Evolutionary conservation across 75 land plant genomes (phyloP).

Genomic region (Pinus albicaulis): DNA sequence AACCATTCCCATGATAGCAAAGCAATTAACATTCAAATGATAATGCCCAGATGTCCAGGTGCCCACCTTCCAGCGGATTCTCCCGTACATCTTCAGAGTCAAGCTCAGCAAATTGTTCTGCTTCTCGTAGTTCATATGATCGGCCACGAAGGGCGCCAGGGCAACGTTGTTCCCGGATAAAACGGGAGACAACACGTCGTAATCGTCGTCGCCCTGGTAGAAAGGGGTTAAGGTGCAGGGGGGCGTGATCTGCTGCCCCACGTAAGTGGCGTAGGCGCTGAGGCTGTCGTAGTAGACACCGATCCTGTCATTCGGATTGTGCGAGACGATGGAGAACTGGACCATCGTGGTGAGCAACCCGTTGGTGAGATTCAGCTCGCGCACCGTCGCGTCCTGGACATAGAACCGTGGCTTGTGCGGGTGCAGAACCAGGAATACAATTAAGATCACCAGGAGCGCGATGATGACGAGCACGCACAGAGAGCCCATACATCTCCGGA

Average conservation of each 20-base stretch:
- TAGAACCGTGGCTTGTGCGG: slow-evolving; percentile 7
- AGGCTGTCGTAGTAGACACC: slow-evolving; percentile 44
- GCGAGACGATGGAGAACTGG: slow-evolving; percentile 37
- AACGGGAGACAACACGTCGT: slow-evolving; percentile 30
- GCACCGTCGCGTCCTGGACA: slow-evolving; percentile 9
- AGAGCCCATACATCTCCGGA: neutral
- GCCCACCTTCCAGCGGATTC: slow-evolving; percentile 42
- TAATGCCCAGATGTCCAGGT: slow-evolving; percentile 11
- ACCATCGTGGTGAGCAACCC: slow-evolving; percentile 29
- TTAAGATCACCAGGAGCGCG: neutral
- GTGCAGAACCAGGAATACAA: slow-evolving; percentile 7
- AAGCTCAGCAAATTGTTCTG: slow-evolving; percentile 31
- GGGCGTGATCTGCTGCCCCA: slow-evolving; percentile 30
- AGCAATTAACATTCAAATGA: slow-evolving; percentile 39
- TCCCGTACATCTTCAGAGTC: slow-evolving; percentile 36
- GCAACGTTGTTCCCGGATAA: slow-evolving; percentile 27
- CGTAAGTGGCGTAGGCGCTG: slow-evolving; percentile 32
- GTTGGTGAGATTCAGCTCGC: slow-evolving; percentile 9
- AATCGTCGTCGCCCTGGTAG: slow-evolving; percentile 38
- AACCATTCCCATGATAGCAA: slow-evolving; percentile 15
- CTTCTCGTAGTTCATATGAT: slow-evolving; percentile 32
- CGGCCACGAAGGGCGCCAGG: slow-evolving; percentile 31
- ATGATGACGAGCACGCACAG: neutral
- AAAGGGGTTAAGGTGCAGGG: slow-evolving; percentile 7
- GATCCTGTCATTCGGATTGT: slow-evolving; percentile 41